A percentile compares a stretch with the other conserved stretches of the same genome.
Evolutionary conservation across 176 grass and related monocot genomes (phyloP).

Genomic region (Ampelocalamus luodianensis): DNA sequence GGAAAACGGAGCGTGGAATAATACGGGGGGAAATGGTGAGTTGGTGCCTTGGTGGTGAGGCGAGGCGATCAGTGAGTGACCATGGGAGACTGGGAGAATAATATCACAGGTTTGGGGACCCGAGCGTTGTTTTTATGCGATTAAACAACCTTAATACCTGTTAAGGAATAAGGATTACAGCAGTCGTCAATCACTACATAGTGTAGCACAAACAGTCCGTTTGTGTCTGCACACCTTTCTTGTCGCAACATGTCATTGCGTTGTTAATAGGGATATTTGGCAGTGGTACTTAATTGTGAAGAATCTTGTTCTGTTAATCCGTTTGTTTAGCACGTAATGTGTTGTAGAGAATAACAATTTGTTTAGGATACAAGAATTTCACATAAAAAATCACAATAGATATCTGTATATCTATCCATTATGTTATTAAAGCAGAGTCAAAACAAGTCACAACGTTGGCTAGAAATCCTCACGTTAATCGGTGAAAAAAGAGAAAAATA

Average conservation of each 20-base stretch:
- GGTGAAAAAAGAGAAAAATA: no score
- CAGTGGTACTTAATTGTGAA: neutral
- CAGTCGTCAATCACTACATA: neutral
- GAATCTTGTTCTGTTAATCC: neutral
- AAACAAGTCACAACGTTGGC: no score
- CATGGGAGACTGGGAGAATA: neutral
- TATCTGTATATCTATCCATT: no score
- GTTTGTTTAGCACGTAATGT: neutral
- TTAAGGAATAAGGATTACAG: neutral
- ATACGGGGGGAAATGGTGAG: neutral
- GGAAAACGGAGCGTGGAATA: constrained; percentile 34
- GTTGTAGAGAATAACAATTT: neutral
- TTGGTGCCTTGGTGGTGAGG: neutral
- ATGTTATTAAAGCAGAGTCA: no score
- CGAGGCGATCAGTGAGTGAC: neutral
- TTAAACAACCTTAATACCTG: neutral
- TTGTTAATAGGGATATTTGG: neutral
- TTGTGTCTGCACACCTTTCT: neutral
- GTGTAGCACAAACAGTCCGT: neutral
- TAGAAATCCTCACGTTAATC: no score
- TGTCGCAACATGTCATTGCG: neutral
- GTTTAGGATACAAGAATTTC: neutral
- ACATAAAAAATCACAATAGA: no score
- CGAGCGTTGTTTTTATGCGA: neutral
- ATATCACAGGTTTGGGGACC: constrained; percentile 12